Base-by-base conservation (phyloP, 2,329 filamentous ascomycete species). In the Helotiales sp. region DNA sequence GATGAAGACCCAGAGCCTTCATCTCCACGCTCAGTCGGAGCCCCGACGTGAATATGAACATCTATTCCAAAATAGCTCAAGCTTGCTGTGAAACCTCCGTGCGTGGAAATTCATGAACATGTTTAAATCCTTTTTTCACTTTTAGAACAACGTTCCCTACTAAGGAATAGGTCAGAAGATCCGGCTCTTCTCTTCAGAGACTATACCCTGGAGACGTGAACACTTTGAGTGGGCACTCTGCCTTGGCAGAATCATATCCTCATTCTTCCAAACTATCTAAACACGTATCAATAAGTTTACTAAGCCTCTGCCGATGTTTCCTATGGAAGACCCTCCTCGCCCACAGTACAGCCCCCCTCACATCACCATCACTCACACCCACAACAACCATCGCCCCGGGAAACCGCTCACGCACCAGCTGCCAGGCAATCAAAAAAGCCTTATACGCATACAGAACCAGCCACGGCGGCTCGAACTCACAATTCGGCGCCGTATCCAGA, bases 381-480 rank as follows among this genome's bases (percentile, higher is more conserved):
- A 78, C 76, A 2, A 70, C 69, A n/a, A 69, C 70, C 78, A 81
- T 80, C 6, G 78, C 77, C 7, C 75, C 78, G 7, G 74, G 26
- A 1, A 77, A 63, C 0, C 77, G 73, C 0, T 71, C 76, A 26
- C 72, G 64, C 1, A 80, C 66, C 7, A 80, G 74, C 64, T 81
- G 77, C 78, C 78, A 81, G 0, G 80, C 80, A 62, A 81, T 80
- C 59, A 81, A 68, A 65, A 81, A 80, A 0, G 78, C 78, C 64
- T 79, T 80, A 68, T 79, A 81, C 6, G 78, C 78, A 63, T 80
- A 81, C 3, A 81, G 47, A 0, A 76, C 72, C 10, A 80, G 73
- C 79, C 79, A 81, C 0, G 80, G 80, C 0, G 80, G 77, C 66
- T 81, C 79, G 0, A 71, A 63, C 3, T 72, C 71, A 1, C 75